A percentile compares a stretch with the other conserved stretches of the same genome.
phyloP scores from a whole-genome alignment of 129 eudicot genomes.

The Rutidosis leptorrhynchoides region DNA sequence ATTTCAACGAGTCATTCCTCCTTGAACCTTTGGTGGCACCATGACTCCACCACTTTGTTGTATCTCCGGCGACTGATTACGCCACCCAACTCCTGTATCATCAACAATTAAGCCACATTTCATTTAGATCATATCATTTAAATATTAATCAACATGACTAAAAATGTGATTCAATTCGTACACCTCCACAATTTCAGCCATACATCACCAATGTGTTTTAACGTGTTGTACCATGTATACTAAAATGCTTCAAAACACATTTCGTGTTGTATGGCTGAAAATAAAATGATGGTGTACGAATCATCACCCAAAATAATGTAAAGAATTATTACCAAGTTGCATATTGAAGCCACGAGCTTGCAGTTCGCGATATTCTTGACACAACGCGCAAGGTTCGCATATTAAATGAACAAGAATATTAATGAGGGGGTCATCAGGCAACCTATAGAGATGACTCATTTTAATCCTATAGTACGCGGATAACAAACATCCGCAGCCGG shows the following conservation, averaged over 20 bases:
- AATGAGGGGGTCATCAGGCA: conserved; percentile 27
- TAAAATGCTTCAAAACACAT: too few species aligned
- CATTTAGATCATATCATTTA: neutral
- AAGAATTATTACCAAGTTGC: conserved; percentile 32
- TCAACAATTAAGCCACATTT: too few species aligned
- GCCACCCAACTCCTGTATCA: conserved; percentile 34
- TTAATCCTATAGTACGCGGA: conserved; percentile 35
- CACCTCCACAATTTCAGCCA: too few species aligned
- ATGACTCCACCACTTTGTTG: conserved; percentile 31
- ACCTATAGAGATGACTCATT: conserved; percentile 30
- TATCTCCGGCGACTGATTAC: conserved; percentile 27
- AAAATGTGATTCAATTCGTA: too few species aligned
- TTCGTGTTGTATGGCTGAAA: too few species aligned
- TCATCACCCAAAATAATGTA: too few species aligned
- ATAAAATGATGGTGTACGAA: too few species aligned
- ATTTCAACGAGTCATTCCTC: conserved; percentile 34
- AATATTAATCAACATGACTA: neutral
- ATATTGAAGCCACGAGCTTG: conserved; percentile 40
- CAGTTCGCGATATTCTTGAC: conserved; percentile 43
- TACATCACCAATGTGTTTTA: too few species aligned
- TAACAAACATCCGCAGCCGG: conserved; percentile 29
- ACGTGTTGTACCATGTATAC: too few species aligned
- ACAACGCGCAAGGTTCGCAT: conserved; percentile 42
- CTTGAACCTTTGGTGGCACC: conserved; percentile 34
- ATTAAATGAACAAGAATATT: conserved; percentile 32